phyloP scores from a whole-genome alignment of 352 stramenopile genomes.

The Proteromonas lacertae region DNA sequence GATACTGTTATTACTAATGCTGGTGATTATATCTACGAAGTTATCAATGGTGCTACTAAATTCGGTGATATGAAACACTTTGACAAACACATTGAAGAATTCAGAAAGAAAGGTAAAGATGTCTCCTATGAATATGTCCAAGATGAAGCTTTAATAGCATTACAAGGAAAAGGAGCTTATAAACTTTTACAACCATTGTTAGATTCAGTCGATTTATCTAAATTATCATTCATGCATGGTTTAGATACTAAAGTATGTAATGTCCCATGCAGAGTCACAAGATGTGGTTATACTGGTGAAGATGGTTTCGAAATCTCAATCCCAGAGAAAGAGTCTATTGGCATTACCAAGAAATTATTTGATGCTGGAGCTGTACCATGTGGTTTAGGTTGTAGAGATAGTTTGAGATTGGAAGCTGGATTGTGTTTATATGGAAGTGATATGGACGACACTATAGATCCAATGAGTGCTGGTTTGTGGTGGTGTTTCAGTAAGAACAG shows the following conservation, averaged over 20 bases:
- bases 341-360: conserved; percentile 15
- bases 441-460: conserved; percentile 66
- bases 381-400: conserved; percentile 76
- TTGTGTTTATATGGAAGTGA: conserved; percentile 94
- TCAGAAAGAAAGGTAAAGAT: not conserved
- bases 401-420: conserved; percentile 75
- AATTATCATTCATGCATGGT: conserved; percentile 81
- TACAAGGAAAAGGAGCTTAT: not conserved
- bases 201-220: conserved; percentile 30
- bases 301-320: conserved; percentile 93
- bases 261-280: conserved; percentile 25
- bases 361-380: conserved; percentile 23
- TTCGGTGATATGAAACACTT: conserved; percentile 29
- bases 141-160: not conserved
- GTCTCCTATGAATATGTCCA: not conserved
- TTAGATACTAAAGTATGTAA: conserved; percentile 37
- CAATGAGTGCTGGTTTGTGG: conserved; percentile 56
- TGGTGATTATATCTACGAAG: conserved; percentile 59
- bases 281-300: conserved; percentile 93
- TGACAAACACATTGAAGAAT: not conserved
- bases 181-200: not conserved
- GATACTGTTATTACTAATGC: conserved; percentile 86
- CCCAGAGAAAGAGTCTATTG: conserved; percentile 16
- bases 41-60: conserved; percentile 91
- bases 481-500: conserved; percentile 77